Base-by-base conservation (phyloP, 495 filamentous ascomycete genomes). In the Podospora appendiculata region DNA sequence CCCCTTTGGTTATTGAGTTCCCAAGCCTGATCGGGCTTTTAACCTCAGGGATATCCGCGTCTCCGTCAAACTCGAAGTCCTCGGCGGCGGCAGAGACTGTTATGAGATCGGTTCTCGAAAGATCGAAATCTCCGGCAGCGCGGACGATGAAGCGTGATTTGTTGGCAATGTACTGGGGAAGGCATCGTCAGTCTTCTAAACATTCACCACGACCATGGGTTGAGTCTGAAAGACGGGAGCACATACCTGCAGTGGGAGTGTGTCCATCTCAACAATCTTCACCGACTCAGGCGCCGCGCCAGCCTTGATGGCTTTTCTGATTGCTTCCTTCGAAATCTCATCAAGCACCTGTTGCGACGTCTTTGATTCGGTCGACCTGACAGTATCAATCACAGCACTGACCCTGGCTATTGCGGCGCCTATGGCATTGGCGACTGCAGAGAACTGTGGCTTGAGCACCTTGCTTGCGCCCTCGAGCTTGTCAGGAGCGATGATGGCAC, bases 331-430 rank as follows among this genome's bases (percentile, higher is more conserved):
- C 16, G 49, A 60, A 1, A 69, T 61, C 40, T 62, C 60, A 41
- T 69, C 62, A 4, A 70, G 55, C 36, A 63, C 48, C 51, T 66
- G 58, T 34, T 52, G 32, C 8, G 56, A 36, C 18, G 57, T 65
- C 54, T 58, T 63, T 4, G 48, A 48, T 39, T 61, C 67, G 4
- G 60, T 64, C 6, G 62, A 65, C 48, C 62, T 58, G 17, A 74
- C 62, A 0, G 61, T 71, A 48, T 74, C 69, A 16, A 71, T 59
- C 4, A 70, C 71, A 4, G 72, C 78, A 19, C 70, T 72, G 19
- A 80, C 75, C 50, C 74, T 71, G 12, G 75, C 71, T 47, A 73
- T 79, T 6, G 79, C 79, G 6, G 78, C 78, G 3, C 79, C 78
- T 38, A 83, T 75, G 1, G 79, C 79, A 57, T 83, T 83, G 0